Conservation (phyloP, 1,139 yeast genomes). For the Zygotorulaspora mrakii region DNA sequence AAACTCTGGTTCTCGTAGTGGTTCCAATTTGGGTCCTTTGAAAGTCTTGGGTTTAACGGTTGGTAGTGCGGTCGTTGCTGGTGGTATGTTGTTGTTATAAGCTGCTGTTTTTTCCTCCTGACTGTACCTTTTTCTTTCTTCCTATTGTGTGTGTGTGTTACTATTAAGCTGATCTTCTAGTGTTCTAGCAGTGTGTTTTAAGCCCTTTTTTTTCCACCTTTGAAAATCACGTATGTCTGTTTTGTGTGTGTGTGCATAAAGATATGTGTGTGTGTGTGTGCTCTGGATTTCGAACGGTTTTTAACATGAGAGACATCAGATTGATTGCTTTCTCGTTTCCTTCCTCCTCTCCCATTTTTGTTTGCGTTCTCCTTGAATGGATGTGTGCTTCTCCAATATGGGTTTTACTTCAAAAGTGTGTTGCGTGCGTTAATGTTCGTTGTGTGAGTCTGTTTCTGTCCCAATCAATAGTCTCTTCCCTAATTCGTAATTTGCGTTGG, state of each 20-base stretch:
- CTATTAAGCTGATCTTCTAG: slow-evolving; percentile 2
- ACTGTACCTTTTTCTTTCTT: neutral
- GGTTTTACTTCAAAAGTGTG: slow-evolving; percentile 1
- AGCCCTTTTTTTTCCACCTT: slow-evolving; percentile 2
- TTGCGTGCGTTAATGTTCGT: slow-evolving; percentile 9
- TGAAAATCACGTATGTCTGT: slow-evolving; percentile 14
- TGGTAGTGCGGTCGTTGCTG: slow-evolving; percentile 40
- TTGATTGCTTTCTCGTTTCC: neutral
- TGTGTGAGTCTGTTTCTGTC: slow-evolving; percentile 14
- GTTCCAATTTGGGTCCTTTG: slow-evolving; percentile 33
- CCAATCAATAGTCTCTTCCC: slow-evolving; percentile 7
- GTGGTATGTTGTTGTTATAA: slow-evolving; percentile 39
- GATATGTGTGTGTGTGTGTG: slow-evolving; percentile 2
- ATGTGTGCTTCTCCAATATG: slow-evolving; percentile 1
- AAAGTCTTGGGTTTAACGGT: slow-evolving; percentile 34
- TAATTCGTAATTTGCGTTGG: neutral
- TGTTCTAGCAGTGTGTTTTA: neutral
- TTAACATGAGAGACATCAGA: slow-evolving; percentile 1
- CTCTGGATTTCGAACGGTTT: slow-evolving; percentile 4
- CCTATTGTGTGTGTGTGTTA: slow-evolving; percentile 5
- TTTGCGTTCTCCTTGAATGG: slow-evolving; percentile 2
- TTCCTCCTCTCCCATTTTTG: neutral
- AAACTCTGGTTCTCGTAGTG: slow-evolving; percentile 28
- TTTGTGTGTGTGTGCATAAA: slow-evolving; percentile 12
- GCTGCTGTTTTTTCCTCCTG: neutral